phyloP scores from a whole-genome alignment of 208 protist genomes.

The Acanthamoeba royreba region DNA sequence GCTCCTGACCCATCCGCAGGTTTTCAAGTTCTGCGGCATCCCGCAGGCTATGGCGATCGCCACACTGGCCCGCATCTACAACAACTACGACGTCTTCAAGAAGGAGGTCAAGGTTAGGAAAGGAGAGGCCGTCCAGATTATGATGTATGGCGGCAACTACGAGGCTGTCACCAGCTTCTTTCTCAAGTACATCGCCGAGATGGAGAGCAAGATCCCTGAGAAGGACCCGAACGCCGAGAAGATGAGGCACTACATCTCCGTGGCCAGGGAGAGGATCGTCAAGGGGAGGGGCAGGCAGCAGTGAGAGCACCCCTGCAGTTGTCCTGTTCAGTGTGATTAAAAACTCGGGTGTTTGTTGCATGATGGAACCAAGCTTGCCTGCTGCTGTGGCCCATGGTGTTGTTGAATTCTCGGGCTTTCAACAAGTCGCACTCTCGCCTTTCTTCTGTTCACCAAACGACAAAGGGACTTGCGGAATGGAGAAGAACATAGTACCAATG shows the following conservation, averaged over 20 bases:
- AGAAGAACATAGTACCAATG: no score
- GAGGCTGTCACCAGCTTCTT: slow-evolving; percentile 23
- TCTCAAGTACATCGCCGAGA: slow-evolving; percentile 41
- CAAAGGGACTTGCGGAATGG: no score
- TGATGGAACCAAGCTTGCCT: no score
- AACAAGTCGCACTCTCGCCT: no score
- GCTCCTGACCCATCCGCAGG: slow-evolving; percentile 78
- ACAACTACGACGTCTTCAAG: slow-evolving; percentile 91
- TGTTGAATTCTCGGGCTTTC: no score
- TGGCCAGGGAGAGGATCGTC: not conserved
- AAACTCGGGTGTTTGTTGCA: no score
- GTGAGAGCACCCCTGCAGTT: not conserved
- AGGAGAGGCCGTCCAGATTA: slow-evolving; percentile 73
- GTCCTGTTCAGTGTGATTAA: not conserved
- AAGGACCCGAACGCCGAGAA: slow-evolving; percentile 42
- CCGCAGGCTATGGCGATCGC: slow-evolving; percentile 94
- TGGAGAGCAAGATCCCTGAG: slow-evolving; percentile 51
- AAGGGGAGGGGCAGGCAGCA: not conserved
- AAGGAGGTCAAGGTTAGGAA: slow-evolving; percentile 91
- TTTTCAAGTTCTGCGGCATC: slow-evolving; percentile 95
- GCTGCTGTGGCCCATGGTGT: no score
- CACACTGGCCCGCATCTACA: slow-evolving; percentile 90
- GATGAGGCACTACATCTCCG: not conserved
- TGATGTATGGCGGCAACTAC: slow-evolving; percentile 3
- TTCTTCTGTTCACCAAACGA: no score